These are phyloP conservation scores for Metschnikowia dekortorum DNA, from an alignment of 805 yeast species.

Conservation along the genomic window DNA sequence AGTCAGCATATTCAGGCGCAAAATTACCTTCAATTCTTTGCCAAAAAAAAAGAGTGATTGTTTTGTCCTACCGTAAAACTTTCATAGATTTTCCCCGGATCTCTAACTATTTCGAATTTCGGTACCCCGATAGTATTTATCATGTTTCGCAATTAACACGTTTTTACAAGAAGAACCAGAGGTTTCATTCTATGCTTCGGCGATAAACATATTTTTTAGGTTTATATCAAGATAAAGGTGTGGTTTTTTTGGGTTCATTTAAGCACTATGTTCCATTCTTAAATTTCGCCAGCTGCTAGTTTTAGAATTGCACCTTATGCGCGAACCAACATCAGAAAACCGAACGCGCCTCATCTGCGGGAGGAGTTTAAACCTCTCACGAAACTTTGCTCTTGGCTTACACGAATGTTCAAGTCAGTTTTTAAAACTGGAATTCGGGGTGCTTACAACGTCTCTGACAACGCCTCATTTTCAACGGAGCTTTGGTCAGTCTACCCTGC, in stretches of 20 bases:
- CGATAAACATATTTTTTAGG: not conserved
- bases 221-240: not conserved
- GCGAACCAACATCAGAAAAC: not conserved
- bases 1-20: not conserved
- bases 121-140: too few species aligned
- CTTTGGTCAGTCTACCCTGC: slow-evolving; percentile 88
- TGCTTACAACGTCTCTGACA: slow-evolving; percentile 62
- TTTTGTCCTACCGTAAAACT: not conserved
- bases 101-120: too few species aligned
- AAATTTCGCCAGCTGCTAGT: not conserved
- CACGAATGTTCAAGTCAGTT: slow-evolving; percentile 48
- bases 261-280: not conserved
- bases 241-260: too few species aligned
- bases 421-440: slow-evolving; percentile 60
- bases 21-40: not conserved
- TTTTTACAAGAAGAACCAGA: too few species aligned
- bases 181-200: too few species aligned
- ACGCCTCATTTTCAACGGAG: slow-evolving; percentile 68
- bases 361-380: not conserved
- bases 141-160: too few species aligned
- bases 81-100: too few species aligned
- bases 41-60: too few species aligned
- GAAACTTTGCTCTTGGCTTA: not conserved
- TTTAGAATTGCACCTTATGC: not conserved
- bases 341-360: not conserved